Evolutionary conservation across 1,139 yeast species (phyloP), one percentile per base, ranked within the genome.

Genomic region (Komagataea norvegica): DNA sequence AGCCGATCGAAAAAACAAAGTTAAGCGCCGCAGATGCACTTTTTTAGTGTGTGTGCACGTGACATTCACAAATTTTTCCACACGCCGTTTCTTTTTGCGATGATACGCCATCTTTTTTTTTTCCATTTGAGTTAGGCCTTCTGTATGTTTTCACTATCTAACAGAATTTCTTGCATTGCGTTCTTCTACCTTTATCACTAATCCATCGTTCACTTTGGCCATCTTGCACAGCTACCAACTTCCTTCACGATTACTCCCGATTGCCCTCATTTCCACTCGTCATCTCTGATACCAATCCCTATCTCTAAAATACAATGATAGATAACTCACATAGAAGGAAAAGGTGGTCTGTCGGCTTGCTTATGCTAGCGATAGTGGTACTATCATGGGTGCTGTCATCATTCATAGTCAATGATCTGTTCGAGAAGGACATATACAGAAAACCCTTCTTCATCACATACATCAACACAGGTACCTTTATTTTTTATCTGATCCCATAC

Each of bases 391-490:
- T 88, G 21, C 66, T 81, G 35, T 85, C 95, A 3, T 84, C 94
- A 11, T 88, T 87, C 52, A 57, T 88, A 31, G 80, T 88, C 21
- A 85, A 81, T 57, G 79, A 77, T 37, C 64, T 83, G 37, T 82
- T 84, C 45, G 89, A 80, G 49, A 70, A 75, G 35, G 75, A 73
- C 43, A 66, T 70, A 22, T 91, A 88, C 59, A 64, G 88, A 35
- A 91, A 91, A 60, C 98, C 98, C n/a, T 89, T 87, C 56, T 75
- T 89, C 48, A 84, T 91, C 49, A 91, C 98, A 1, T 91, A 89
- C 64, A 60, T 89, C 46, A 91, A 89, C 62, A 89, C 97, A 0
- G 80, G 89, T 6, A 76, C 93, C 18, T 91, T 91, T 57, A 68
- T 77, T 10, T 67, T 91, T 38, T 91, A 89, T 57, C 65, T 91